Evolutionary conservation across 306 rosid genomes (phyloP).

Genomic region (Trifolium fragiferum): DNA sequence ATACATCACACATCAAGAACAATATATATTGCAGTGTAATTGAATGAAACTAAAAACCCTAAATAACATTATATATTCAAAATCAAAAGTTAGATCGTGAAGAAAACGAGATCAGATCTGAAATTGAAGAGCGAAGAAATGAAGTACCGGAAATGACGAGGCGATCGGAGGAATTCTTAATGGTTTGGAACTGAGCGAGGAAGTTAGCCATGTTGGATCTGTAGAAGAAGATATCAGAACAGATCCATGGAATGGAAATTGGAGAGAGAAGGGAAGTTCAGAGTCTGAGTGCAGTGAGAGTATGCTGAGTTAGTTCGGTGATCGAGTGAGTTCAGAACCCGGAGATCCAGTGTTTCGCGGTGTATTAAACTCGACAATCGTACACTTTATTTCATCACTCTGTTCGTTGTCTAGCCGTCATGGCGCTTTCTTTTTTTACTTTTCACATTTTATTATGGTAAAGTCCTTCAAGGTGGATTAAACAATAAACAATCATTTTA

Average conservation of each 20-base stretch:
- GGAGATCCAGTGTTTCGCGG: conserved; percentile 63
- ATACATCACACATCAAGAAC: neutral
- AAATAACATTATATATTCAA: neutral
- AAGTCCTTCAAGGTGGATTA: too few relatives aligned
- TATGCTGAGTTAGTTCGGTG: conserved; percentile 38
- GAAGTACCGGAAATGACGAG: conserved; percentile 84
- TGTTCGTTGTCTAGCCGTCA: neutral
- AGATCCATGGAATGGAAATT: conserved; percentile 47
- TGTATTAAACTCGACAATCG: conserved; percentile 16
- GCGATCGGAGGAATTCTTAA: conserved; percentile 83
- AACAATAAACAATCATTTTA: too few relatives aligned
- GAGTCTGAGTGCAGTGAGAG: conserved; percentile 32
- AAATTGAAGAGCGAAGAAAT: conserved; percentile 18
- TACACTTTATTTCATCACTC: neutral
- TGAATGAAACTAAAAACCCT: conserved; percentile 29
- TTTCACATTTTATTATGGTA: too few relatives aligned
- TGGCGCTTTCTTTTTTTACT: neutral
- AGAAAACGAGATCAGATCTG: conserved; percentile 44
- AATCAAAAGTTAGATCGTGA: conserved; percentile 2
- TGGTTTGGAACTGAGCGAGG: conserved; percentile 95
- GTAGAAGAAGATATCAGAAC: conserved; percentile 33
- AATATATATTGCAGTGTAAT: neutral
- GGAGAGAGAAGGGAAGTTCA: conserved; percentile 12
- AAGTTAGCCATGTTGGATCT: conserved; percentile 85
- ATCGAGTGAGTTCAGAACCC: conserved; percentile 36